These are phyloP conservation scores for Botrytis hyacinthi DNA, from an alignment of 2,329 filamentous ascomycete genomes.

Conservation along the genomic window DNA sequence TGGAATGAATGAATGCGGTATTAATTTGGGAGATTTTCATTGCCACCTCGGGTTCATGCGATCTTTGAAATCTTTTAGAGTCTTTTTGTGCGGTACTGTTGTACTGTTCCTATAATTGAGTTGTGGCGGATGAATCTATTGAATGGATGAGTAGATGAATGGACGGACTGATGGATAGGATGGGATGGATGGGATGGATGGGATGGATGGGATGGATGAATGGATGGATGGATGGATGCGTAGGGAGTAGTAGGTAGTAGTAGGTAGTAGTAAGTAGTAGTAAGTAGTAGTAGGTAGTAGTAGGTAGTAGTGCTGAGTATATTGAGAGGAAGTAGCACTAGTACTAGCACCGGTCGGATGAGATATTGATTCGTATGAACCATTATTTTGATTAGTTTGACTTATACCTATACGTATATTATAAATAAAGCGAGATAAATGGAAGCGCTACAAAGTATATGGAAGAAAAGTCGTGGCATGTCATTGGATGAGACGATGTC, in stretches of 20 bases:
- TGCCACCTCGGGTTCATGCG: not conserved
- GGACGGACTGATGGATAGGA: too few relatives aligned
- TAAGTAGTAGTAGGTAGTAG: too few relatives aligned
- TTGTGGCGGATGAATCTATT: constrained; percentile 6
- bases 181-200: not conserved
- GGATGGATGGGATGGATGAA: not conserved
- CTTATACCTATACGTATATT: not conserved
- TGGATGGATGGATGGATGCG: not conserved
- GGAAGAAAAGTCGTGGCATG: not conserved
- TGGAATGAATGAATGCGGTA: not conserved
- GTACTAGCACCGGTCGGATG: not conserved
- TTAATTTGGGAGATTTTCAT: not conserved
- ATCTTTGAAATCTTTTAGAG: not conserved
- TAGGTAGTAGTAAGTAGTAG: too few relatives aligned
- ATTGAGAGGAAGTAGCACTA: not conserved
- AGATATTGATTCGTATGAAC: constrained; percentile 9
- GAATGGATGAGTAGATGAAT: not conserved
- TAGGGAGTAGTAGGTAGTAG: too few relatives aligned
- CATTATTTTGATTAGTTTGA: not conserved
- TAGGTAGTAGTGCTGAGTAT: not conserved
- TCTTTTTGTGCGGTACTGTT: not conserved
- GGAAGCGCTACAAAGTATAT: not conserved
- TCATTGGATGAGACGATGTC: not conserved
- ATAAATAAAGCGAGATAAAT: not conserved
- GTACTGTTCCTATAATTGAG: not conserved